Evolutionary conservation across 2,329 filamentous ascomycete genomes (phyloP), one percentile per base, ranked within the genome.

Genomic region (Trichocomaceae sp.): DNA sequence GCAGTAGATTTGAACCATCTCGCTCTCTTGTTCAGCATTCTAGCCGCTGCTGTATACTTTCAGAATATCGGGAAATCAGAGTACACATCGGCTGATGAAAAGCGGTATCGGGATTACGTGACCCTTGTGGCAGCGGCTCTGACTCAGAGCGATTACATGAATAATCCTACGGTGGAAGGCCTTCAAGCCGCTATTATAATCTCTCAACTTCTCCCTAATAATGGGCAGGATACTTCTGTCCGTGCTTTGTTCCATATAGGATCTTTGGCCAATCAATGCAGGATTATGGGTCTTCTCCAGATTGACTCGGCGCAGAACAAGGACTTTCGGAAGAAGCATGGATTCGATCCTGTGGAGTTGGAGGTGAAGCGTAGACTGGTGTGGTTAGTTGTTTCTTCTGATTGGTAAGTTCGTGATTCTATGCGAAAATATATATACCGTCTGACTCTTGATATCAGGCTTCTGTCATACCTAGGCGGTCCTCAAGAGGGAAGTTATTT

Each of bases 401-500:
- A 76, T 56, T 76, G 74, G 74, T 72, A 66, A 29, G 63, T 55
- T 20, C 31, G 5, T 33, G 31, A 10, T 29, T 15, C 29, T 20
- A 15, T 20, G 1, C 13, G 15, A 20, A 10, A 39, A 29, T 12
- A 12, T 26, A 29, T 47, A n/a, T 15, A 13, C 31, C 2, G 9
- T 31, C 50, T 54, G 33, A 47, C 37, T 15, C 23, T 29, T 6
- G 26, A 29, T 29, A 35, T 5, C 41, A 75, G 72, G 72, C 54
- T 73, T 5, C 41, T 76, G 6, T 62, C 68, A 1, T 71, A 72
- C 44, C 62, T 73, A n/a, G 70, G 70, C 5, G 74, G 75, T 1
- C 70, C 72, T 1, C 69, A 74, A 37, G 73, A 77, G 54, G 72
- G 71, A 47, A 73, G 70, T 1, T 79, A 78, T 58, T 63, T 65